These are phyloP conservation scores for Monilinia fructigena DNA, from an alignment of 2,329 filamentous ascomycete species.

Conservation along the genomic window DNA sequence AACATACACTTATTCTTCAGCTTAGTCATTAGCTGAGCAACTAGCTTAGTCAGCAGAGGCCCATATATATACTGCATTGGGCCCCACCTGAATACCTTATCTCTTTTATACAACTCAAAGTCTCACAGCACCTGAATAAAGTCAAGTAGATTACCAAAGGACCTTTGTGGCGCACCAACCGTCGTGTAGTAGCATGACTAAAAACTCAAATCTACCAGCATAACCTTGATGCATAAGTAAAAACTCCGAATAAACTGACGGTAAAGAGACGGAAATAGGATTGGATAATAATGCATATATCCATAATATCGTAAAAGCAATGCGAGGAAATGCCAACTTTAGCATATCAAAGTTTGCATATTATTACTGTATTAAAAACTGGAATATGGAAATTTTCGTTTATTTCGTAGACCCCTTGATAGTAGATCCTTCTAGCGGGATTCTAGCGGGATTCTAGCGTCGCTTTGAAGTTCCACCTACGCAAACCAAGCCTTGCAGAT, in stretches of 20 bases:
- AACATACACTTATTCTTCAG: no score
- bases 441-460: constrained; percentile 10
- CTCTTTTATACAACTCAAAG: no score
- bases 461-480: neutral
- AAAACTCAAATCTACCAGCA: neutral
- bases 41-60: no score
- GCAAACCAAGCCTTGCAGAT: neutral
- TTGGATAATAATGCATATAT: no score
- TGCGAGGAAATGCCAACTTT: neutral
- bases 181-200: neutral
- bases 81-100: no score
- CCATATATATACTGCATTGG: no score
- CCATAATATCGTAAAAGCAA: neutral
- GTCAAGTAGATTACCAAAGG: neutral
- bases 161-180: no score
- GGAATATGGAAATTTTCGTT: neutral
- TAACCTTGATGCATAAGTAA: neutral
- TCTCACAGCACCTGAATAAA: no score
- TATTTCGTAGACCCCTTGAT: constrained; percentile 11
- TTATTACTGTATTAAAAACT: neutral
- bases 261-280: neutral
- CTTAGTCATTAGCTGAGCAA: no score
- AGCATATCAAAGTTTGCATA: neutral
- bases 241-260: neutral
- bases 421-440: constrained; percentile 16